A percentile compares a stretch with the other conserved stretches of the same genome.
These are phyloP conservation scores for Botryotinia narcissicola DNA, from an alignment of 2,329 filamentous ascomycete species.

Conservation along the genomic window DNA sequence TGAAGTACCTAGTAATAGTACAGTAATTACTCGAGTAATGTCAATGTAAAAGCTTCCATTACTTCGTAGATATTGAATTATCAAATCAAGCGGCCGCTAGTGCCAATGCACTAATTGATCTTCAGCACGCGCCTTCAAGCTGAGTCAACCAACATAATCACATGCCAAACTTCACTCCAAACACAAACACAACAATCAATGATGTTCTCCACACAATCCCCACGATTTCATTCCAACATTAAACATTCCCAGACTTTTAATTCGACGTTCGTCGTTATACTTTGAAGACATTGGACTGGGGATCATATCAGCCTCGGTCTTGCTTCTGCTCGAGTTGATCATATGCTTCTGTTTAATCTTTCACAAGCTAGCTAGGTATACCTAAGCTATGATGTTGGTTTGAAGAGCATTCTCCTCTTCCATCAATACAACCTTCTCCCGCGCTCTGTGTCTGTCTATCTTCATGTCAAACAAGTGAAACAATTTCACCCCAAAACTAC, in stretches of 20 bases:
- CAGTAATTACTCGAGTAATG: background rate
- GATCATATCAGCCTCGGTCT: conserved; percentile 2
- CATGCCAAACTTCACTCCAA: conserved; percentile 9
- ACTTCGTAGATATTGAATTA: background rate
- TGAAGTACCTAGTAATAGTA: background rate
- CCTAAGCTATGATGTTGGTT: background rate
- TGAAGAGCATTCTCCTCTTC: background rate
- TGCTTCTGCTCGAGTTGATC: background rate
- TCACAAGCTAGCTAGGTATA: background rate
- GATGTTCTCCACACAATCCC: background rate
- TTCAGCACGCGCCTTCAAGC: background rate
- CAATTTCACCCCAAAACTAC: background rate
- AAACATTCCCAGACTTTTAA: background rate
- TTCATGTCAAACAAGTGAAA: background rate
- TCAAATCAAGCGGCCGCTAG: background rate
- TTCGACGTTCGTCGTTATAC: background rate
- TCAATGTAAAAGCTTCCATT: background rate
- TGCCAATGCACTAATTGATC: background rate
- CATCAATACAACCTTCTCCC: background rate
- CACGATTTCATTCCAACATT: background rate
- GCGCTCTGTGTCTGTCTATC: background rate
- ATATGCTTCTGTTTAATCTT: background rate
- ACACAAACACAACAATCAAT: background rate
- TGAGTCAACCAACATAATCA: conserved; percentile 10
- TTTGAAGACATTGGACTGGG: background rate